Evolutionary conservation across 768 basidiomycete species (phyloP), one percentile per base, ranked within the genome.

Genomic region (Candolleomyces efflorescens): DNA sequence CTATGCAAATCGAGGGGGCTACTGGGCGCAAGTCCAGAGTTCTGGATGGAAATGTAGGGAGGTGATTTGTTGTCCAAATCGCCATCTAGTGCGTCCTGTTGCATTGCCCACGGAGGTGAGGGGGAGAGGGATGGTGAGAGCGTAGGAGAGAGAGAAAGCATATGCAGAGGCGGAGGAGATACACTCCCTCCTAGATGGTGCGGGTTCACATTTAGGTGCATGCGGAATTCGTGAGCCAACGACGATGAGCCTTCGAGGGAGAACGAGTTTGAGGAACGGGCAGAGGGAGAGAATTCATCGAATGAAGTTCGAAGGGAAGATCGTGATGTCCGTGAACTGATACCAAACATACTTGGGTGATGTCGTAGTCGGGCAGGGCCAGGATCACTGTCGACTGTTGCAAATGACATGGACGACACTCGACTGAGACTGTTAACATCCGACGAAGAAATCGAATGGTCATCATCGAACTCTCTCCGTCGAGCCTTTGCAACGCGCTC

Each of bases 361-460:
- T 80, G 78, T 62, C 86, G 83, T 67, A 84, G 70, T 59, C 85
- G 81, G 48, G 82, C 73, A 7, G 90, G 91, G 0, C 92, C 91
- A 50, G 92, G 91, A 67, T 94, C 92, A 62, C 89, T 91, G 67
- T 92, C 90, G 53, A 90, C 89, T 4, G 92, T 90, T 23, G 86
- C 83, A 65, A 90, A 89, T 18, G 91, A 94, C 64, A 90, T 83
- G 36, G 84, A 82, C 5, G 90, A 92, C 77, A 88, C 81, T 55
- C 84, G 84, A 43, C 86, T 81, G 54, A 84, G 75, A 67, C 85
- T 89, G 62, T 88, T 88, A 27, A 94, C 77, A 63, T 94, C 93
- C 48, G 90, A 92, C 26, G 89, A 92, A 54, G 91, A 92, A 82
- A 92, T 89, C 27, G 93, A 94, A 67, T 90, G 91, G 65, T 93